phyloP scores from a whole-genome alignment of 805 yeast species.

The Saccharomyces cerevisiae region DNA sequence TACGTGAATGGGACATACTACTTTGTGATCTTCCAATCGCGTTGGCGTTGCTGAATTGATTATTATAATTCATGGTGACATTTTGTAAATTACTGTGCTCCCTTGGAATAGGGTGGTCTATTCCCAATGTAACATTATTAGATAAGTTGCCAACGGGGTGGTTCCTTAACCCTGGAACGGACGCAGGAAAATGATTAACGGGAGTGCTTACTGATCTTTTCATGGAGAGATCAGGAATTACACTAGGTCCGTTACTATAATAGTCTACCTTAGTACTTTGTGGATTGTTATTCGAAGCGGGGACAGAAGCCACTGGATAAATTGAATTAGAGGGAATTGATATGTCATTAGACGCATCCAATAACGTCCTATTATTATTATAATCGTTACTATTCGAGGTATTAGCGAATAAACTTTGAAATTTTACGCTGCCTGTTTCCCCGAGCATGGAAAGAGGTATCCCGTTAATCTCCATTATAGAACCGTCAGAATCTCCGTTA shows the following conservation, averaged over 20 bases:
- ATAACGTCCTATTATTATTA: background rate
- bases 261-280: background rate
- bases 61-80: background rate
- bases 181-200: background rate
- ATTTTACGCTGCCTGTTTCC: conserved; percentile 62
- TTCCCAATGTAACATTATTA: background rate
- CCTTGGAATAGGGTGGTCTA: background rate
- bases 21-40: background rate
- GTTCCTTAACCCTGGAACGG: background rate
- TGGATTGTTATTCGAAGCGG: background rate
- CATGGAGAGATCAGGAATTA: background rate
- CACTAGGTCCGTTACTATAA: background rate
- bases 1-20: background rate
- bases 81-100: background rate
- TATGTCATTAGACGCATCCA: background rate
- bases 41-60: background rate
- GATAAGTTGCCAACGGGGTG: background rate
- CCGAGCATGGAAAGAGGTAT: conserved; percentile 65
- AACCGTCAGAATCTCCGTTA: conserved; percentile 14
- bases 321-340: background rate
- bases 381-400: background rate
- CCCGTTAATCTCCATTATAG: conserved; percentile 53
- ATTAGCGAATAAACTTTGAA: conserved; percentile 3
- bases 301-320: background rate
- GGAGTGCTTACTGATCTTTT: background rate